These are phyloP conservation scores for Venustampulla echinocandica DNA, from an alignment of 495 filamentous ascomycete species.

Conservation along the genomic window DNA sequence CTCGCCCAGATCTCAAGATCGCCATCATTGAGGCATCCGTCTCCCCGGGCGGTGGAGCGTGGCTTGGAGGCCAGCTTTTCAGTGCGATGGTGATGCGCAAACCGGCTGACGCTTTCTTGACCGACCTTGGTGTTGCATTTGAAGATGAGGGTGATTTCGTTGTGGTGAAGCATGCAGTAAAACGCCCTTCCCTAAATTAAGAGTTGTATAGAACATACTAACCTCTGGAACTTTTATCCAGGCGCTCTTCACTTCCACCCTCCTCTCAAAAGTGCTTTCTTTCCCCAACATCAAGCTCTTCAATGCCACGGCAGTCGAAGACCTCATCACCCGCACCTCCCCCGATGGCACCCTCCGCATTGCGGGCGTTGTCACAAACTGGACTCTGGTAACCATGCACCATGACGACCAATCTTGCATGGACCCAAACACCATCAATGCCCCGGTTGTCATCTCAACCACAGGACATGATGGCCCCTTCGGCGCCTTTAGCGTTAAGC, in stretches of 20 bases:
- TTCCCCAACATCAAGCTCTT: constrained; percentile 93
- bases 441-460: constrained; percentile 73
- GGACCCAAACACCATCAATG: constrained; percentile 94
- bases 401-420: constrained; percentile 90
- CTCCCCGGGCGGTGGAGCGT: constrained; percentile 78
- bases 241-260: constrained; percentile 79
- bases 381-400: constrained; percentile 84
- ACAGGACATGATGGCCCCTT: constrained; percentile 89
- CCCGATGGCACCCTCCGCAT: constrained; percentile 50
- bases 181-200: neutral
- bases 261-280: constrained; percentile 67
- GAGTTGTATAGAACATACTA: neutral
- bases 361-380: constrained; percentile 88
- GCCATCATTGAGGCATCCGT: constrained; percentile 84
- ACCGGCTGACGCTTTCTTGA: constrained; percentile 75
- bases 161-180: constrained; percentile 76
- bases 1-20: constrained; percentile 83
- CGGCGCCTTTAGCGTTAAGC: constrained; percentile 68
- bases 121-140: constrained; percentile 72
- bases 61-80: constrained; percentile 90
- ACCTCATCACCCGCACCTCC: constrained; percentile 67
- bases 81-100: constrained; percentile 90
- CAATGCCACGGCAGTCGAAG: constrained; percentile 86
- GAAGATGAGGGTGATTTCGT: constrained; percentile 82
- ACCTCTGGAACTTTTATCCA: neutral